These are phyloP conservation scores for Stenocarpella maydis DNA, from an alignment of 2,329 filamentous ascomycete genomes.

Conservation along the genomic window DNA sequence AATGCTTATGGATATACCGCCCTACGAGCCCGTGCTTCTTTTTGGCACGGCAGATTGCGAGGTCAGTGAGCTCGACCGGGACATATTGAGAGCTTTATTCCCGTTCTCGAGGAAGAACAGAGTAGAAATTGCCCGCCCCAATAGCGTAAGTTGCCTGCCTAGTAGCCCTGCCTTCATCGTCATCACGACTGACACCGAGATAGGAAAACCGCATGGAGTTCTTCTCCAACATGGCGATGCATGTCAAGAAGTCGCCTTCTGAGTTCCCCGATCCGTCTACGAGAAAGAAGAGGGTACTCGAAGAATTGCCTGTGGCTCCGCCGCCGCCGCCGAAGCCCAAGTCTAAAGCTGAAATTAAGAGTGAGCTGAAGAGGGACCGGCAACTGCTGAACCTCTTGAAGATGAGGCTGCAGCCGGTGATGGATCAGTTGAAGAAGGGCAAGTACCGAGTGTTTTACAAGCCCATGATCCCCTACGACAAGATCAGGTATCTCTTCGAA, in stretches of 20 bases:
- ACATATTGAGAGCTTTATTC: constrained; percentile 81
- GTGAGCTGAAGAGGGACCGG: constrained; percentile 82
- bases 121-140: constrained; percentile 73
- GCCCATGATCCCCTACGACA: constrained; percentile 76
- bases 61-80: constrained; percentile 65
- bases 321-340: constrained; percentile 72
- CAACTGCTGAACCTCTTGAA: constrained; percentile 88
- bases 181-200: constrained; percentile 20
- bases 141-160: constrained; percentile 57
- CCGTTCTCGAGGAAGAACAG: constrained; percentile 84
- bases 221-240: constrained; percentile 77
- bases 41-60: constrained; percentile 83
- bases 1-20: constrained; percentile 82
- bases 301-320: constrained; percentile 78
- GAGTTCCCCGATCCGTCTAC: constrained; percentile 89
- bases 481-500: constrained; percentile 83
- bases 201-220: constrained; percentile 76
- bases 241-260: constrained; percentile 79
- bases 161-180: background rate
- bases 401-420: constrained; percentile 88
- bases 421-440: constrained; percentile 88
- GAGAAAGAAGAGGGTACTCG: constrained; percentile 85
- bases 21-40: constrained; percentile 88
- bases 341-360: constrained; percentile 82
- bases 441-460: constrained; percentile 90